Percentiles rank a stretch among this genome's conserved stretches.
Evolutionary conservation across 106 monocot species (phyloP).

Genomic region (Platanthera zijinensis): DNA sequence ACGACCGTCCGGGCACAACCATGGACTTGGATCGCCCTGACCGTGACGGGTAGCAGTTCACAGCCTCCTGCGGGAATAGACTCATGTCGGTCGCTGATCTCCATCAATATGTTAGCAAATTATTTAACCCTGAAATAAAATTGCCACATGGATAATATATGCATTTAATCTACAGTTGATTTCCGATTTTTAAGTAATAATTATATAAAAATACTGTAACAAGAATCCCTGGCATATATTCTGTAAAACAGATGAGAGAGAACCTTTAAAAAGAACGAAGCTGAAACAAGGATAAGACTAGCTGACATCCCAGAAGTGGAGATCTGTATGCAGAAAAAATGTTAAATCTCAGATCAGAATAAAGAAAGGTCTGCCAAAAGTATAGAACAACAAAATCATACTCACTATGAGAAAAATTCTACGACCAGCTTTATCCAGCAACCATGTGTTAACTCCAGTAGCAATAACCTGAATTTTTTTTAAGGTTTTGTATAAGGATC

Average conservation of each 20-base stretch:
- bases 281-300: constrained; percentile 65
- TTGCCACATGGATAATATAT: too few species aligned
- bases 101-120: too few species aligned
- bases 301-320: constrained; percentile 66
- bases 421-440: constrained; percentile 81
- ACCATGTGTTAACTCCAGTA: constrained; percentile 81
- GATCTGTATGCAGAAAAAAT: constrained; percentile 29
- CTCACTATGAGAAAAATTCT: constrained; percentile 77
- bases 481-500: background rate
- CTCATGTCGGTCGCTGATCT: too few species aligned
- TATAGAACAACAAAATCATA: constrained; percentile 1
- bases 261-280: constrained; percentile 79
- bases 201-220: too few species aligned
- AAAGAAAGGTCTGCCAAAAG: background rate
- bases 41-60: too few species aligned
- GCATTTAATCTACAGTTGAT: too few species aligned
- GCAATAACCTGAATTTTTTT: constrained; percentile 57
- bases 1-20: too few species aligned
- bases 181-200: too few species aligned
- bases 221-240: background rate
- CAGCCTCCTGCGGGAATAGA: too few species aligned
- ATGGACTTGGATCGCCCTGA: too few species aligned
- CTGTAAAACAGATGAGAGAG: background rate
- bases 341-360: background rate
- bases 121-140: too few species aligned